A percentile compares a stretch with the other conserved stretches of the same genome.
Evolutionary conservation across 495 filamentous ascomycete species (phyloP).

Genomic region (Xylaria curta): DNA sequence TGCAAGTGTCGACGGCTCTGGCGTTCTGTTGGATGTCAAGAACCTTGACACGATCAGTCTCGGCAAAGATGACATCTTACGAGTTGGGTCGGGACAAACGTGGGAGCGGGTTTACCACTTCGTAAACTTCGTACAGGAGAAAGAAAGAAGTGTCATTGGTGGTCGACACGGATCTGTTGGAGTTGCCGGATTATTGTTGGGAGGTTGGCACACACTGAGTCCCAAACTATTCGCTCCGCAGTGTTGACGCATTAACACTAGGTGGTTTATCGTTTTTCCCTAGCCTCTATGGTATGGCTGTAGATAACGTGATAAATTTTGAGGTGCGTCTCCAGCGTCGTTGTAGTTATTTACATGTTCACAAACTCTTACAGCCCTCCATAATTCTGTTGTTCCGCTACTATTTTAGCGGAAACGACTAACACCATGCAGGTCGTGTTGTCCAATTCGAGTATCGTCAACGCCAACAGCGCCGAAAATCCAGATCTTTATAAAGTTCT

Average conservation of each 20-base stretch:
- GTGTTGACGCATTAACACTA: neutral
- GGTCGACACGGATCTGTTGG: neutral
- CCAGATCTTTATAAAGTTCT: neutral
- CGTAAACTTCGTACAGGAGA: neutral
- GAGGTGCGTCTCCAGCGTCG: neutral
- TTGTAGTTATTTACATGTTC: neutral
- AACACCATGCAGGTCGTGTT: neutral
- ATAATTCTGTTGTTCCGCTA: neutral
- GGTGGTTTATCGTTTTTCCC: neutral
- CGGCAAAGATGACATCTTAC: neutral
- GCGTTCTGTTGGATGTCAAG: neutral
- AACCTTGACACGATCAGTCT: neutral
- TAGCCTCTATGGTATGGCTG: neutral
- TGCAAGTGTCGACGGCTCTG: neutral
- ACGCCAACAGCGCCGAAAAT: neutral
- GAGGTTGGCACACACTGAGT: neutral
- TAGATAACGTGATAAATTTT: neutral
- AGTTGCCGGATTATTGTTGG: neutral
- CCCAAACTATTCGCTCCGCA: neutral
- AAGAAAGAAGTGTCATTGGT: neutral
- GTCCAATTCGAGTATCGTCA: neutral
- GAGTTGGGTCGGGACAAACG: neutral
- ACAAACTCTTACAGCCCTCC: neutral
- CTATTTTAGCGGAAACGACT: neutral
- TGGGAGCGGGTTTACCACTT: neutral